Base-by-base conservation (phyloP, 495 filamentous ascomycete genomes). In the Penicillium robsamsonii region DNA sequence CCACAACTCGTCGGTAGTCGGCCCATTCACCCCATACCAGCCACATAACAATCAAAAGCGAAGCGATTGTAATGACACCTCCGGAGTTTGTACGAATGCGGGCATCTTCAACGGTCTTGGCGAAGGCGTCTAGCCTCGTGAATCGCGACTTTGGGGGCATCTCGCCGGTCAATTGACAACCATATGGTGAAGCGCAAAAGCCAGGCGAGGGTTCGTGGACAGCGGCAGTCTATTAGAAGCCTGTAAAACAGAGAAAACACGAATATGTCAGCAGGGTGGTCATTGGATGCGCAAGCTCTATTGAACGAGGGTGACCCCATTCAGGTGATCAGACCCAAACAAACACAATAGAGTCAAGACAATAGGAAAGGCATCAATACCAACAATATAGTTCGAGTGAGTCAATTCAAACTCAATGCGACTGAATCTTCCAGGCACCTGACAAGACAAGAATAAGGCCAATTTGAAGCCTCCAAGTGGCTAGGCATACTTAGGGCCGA, bases 51-150 rank as follows among this genome's bases (percentile, higher is more conserved):
- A 96, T 80, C 24, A 97, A 74, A 62, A 98, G 72, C 59, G 90
- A 95, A 60, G 85, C 81, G 63, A 98, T 90, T 53, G 94, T 98
- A 66, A 98, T 90, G 57, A 97, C 85, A 62, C 94, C 94, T 47
- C 94, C 94, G 12, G 90, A 94, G 12, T 95, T 97, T n/a, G 94
- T 98, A 64, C 95, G 89, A 71, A 97, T 84, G 57, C 95, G 84
- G 58, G 94, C 94, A 86, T 98, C 94, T 68, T 97, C 95, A 44
- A 98, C 94, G 35, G 94, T 98, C 74, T 98, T 98, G 35, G 92
- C 94, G 71, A 98, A 98, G 76, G 94, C 94, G 71, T 98, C 94
- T 43, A 98, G 88, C 78, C 89, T 87, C 45, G 89, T 96, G 69
- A 98, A 96, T 70, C 94, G 87, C 61, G 90, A 95, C 69, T 81